These are phyloP conservation scores for Dissophora globulifera DNA, from an alignment of 192 early-diverging fungal species.

Conservation along the genomic window DNA sequence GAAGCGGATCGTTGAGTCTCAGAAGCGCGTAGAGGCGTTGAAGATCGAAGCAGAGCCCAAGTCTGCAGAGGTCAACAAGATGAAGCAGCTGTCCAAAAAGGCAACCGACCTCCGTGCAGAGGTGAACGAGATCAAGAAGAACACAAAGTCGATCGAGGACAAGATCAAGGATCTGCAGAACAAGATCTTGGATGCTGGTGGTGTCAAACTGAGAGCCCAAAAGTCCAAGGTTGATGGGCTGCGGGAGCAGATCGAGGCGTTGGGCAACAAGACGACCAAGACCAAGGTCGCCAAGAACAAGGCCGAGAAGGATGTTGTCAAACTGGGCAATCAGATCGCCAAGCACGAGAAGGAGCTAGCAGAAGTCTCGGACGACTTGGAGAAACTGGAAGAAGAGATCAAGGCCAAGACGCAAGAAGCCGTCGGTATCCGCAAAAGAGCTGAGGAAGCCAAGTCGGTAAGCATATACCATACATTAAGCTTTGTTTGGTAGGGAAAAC, in stretches of 20 bases:
- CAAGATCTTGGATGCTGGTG: constrained; percentile 92
- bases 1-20: constrained; percentile 73
- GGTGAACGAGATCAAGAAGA: constrained; percentile 63
- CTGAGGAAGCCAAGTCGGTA: constrained; percentile 60
- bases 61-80: constrained; percentile 61
- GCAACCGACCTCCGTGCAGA: constrained; percentile 58
- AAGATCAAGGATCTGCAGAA: constrained; percentile 87
- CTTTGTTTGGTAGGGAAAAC: no score
- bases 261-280: constrained; percentile 78
- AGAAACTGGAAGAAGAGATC: constrained; percentile 69
- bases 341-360: constrained; percentile 74
- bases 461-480: background rate
- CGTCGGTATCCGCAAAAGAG: constrained; percentile 51
- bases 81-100: constrained; percentile 60
- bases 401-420: constrained; percentile 64
- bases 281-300: constrained; percentile 77
- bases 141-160: constrained; percentile 73
- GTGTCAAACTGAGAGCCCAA: constrained; percentile 86
- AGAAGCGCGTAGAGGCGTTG: constrained; percentile 68
- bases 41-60: constrained; percentile 64
- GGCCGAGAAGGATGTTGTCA: constrained; percentile 78
- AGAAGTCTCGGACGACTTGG: constrained; percentile 71
- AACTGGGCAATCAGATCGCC: constrained; percentile 70
- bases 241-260: constrained; percentile 75
- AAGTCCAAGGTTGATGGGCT: constrained; percentile 86